Evolutionary conservation across 805 yeast species (phyloP).

Genomic region (Vanderwaltozyma verrucispora): DNA sequence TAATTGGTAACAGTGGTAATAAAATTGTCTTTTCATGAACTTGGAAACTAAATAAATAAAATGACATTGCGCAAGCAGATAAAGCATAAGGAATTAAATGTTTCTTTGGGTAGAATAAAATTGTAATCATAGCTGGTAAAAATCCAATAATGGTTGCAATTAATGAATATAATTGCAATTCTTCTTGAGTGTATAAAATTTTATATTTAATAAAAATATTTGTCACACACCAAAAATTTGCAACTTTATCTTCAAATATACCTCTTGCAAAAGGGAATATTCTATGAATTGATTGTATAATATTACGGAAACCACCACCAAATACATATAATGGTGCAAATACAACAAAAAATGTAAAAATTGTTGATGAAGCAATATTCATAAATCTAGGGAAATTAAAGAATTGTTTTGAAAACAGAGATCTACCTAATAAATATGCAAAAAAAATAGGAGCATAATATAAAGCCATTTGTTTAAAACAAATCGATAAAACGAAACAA

Average conservation of each 20-base stretch:
- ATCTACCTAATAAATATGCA: slow-evolving; percentile 57
- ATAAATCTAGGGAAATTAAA: slow-evolving; percentile 49
- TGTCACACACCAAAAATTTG: slow-evolving; percentile 95
- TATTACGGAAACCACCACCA: slow-evolving; percentile 31
- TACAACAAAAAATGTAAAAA: slow-evolving; percentile 39
- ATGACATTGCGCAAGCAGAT: slow-evolving; percentile 76
- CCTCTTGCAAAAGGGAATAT: slow-evolving; percentile 92
- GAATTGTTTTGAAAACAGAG: slow-evolving; percentile 28
- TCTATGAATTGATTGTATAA: slow-evolving; percentile 49
- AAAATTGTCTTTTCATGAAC: slow-evolving; percentile 92
- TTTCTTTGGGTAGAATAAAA: slow-evolving; percentile 43
- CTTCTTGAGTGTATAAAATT: slow-evolving; percentile 38
- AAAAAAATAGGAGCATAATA: slow-evolving; percentile 88
- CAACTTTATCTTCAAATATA: slow-evolving; percentile 93
- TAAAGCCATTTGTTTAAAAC: slow-evolving; percentile 92
- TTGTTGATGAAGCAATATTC: slow-evolving; percentile 53
- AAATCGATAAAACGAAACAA: slow-evolving; percentile 65
- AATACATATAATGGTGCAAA: slow-evolving; percentile 51
- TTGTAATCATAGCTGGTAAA: slow-evolving; percentile 44
- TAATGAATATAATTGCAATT: slow-evolving; percentile 52
- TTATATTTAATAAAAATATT: slow-evolving; percentile 69
- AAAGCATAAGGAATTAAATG: slow-evolving; percentile 59
- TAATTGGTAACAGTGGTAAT: slow-evolving; percentile 78
- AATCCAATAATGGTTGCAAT: slow-evolving; percentile 42
- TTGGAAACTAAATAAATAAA: slow-evolving; percentile 84